Evolutionary conservation across 1,284 basidiomycete species (phyloP), one percentile per base, ranked within the genome.

Genomic region (Microbotryomycetes sp.): DNA sequence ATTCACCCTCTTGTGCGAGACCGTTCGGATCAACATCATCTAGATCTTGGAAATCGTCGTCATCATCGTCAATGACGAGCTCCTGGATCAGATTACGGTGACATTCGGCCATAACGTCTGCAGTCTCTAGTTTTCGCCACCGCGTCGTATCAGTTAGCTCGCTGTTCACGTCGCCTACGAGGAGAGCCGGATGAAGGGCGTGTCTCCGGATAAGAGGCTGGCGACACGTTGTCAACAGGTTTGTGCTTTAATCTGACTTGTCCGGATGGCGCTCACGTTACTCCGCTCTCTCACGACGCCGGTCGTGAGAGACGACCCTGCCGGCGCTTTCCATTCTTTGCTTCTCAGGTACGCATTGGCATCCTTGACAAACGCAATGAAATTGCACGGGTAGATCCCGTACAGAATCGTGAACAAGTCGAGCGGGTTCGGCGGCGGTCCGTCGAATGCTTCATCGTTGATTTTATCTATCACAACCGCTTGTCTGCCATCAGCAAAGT

Each of bases 341-440:
- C 80, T 78, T 13, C 74, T 75, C 24, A 93, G 76, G 70, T 88
- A 89, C 50, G 75, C 75, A 24, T 80, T 78, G 3, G 90, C 87
- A 31, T 78, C 76, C 54, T 83, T 83, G 62, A 91, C 74, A 74
- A 92, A 92, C 61, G 80, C 80, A 60, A 92, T 77, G 51, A 85
- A 78, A 77, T 91, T 91, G 78, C 85, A 87, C 2, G 90, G 90
- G 75, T 88, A 93, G 56, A 93, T 81, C 70, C 89, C 92, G 75
- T 91, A 93, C 66, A 93, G 77, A 58, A 83, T 80, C 6, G 86
- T 86, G 76, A 91, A 92, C 45, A 76, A 71, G 26, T 65, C 59
- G 18, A 66, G 56, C 2, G 74, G 70, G 46, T 74, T 68, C 23
- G 74, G 73, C 6, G 60, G 46, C 2, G 45, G 6, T 5, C 46